Conservation (phyloP, 805 yeast species). For the Scheffersomyces amazonensis region DNA sequence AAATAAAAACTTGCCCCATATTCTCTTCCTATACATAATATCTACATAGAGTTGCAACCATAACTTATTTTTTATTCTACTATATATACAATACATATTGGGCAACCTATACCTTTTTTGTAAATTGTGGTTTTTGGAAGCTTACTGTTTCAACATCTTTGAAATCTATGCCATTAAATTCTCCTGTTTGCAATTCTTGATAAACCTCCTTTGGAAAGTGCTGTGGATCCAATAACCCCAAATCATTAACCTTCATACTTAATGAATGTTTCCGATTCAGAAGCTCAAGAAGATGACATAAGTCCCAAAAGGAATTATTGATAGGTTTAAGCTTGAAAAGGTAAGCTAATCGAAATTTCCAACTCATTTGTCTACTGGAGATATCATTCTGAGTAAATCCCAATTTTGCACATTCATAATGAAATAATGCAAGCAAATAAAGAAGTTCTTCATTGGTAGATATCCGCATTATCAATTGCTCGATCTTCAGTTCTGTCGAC, state of each 20-base stretch:
- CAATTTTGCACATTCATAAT: constrained; percentile 24
- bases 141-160: constrained; percentile 17
- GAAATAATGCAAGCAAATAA: constrained; percentile 27
- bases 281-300: constrained; percentile 25
- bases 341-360: constrained; percentile 17
- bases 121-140: constrained; percentile 7
- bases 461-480: constrained; percentile 20
- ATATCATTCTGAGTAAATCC: constrained; percentile 23
- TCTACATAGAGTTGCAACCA: no score
- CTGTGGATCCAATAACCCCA: constrained; percentile 40
- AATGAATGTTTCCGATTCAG: constrained; percentile 29
- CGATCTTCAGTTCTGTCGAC: constrained; percentile 18
- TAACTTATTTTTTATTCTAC: no score
- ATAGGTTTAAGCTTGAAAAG: constrained; percentile 22
- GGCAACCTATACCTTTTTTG: no score
- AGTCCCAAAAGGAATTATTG: constrained; percentile 37
- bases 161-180: constrained; percentile 19
- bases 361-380: constrained; percentile 7
- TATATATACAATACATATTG: no score
- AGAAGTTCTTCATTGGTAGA: constrained; percentile 25
- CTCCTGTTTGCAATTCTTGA: constrained; percentile 24
- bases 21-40: no score
- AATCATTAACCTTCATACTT: constrained; percentile 15
- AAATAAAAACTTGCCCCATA: no score
- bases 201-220: constrained; percentile 27